Base-by-base conservation (phyloP, 2,329 filamentous ascomycete genomes). In the Ophiocordyceps camponoti-floridani region DNA sequence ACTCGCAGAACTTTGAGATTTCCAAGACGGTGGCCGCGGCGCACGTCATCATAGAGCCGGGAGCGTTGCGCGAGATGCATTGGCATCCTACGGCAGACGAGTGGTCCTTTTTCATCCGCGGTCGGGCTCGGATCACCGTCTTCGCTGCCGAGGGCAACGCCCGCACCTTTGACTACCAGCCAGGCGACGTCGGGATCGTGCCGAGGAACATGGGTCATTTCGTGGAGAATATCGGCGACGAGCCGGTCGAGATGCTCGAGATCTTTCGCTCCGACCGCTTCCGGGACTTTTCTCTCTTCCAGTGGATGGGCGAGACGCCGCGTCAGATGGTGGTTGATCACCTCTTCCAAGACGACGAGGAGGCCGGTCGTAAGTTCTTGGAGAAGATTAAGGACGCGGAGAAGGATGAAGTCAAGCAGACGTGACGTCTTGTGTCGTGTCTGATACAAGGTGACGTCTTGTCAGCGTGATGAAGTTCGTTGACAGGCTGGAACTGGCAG, bases 11-110 rank as follows among this genome's bases (percentile, higher is more conserved):
- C 60, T 88, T 89, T 56, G 75, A 77, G 28, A 72, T 86, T 48
- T 83, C 82, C 41, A 78, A 75, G 58, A 82, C 78, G 0, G 72
- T 87, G 18, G 80, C 82, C 0, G 82, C 82, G 1, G 83, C 81
- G 1, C 72, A 86, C 53, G 72, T 84, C 16, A 72, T 73, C 35
- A 82, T 88, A 48, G 66, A 81, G 50, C 82, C 82, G 0, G 80
- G 80, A 13, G 80, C 79, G 0, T 66, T 87, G 56, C 73, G 82
- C 10, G 82, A 86, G 62, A 85, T 88, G 70, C 83, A 88, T 64
- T 88, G 83, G 83, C 83, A 88, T 55, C 81, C 82, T 0, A 77
- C 75, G 41, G 81, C 81, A 12, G 83, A 87, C 54, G 82, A 87
- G 58, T 88, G 82, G 82, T 82, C 77, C 7, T 88, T 83, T 61